Conservation (phyloP, 2,329 filamentous ascomycete genomes). For the Beauveria australis region DNA sequence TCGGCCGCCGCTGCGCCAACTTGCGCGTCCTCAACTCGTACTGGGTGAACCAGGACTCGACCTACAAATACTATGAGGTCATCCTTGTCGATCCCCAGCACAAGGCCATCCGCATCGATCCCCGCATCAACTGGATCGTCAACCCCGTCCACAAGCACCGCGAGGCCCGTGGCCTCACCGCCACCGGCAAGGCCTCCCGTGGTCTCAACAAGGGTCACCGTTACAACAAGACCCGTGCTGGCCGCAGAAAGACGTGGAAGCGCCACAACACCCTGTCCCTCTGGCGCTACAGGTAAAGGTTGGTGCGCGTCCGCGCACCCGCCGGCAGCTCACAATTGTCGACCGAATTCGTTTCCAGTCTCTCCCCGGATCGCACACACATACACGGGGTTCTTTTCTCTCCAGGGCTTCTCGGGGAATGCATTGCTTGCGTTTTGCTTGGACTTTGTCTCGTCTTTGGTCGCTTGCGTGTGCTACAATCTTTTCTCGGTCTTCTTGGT, state of each 20-base stretch:
- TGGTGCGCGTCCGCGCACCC: slow-evolving; percentile 3
- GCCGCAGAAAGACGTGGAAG: slow-evolving; percentile 99
- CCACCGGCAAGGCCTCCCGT: slow-evolving; percentile 98
- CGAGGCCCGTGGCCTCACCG: slow-evolving; percentile 92
- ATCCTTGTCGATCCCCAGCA: slow-evolving; percentile 99
- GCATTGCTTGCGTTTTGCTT: slow-evolving; percentile 10
- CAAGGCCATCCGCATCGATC: slow-evolving; percentile 98
- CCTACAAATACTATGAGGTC: slow-evolving; percentile 99
- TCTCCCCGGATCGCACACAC: background rate
- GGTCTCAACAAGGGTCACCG: slow-evolving; percentile 98
- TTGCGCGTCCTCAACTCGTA: slow-evolving; percentile 99
- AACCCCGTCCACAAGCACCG: slow-evolving; percentile 99
- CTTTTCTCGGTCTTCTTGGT: slow-evolving; percentile 12
- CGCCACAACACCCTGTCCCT: slow-evolving; percentile 98
- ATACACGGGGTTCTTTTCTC: background rate
- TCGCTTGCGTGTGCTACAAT: slow-evolving; percentile 11
- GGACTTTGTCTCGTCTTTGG: slow-evolving; percentile 8
- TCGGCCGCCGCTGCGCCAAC: slow-evolving; percentile 98
- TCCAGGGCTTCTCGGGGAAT: slow-evolving; percentile 4
- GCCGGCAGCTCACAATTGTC: slow-evolving; percentile 7
- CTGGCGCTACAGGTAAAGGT: slow-evolving; percentile 86
- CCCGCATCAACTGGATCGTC: slow-evolving; percentile 99
- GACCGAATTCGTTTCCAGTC: slow-evolving; percentile 7
- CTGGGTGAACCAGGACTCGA: slow-evolving; percentile 99
- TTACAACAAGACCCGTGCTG: slow-evolving; percentile 97